Base-by-base conservation (phyloP, 2,329 filamentous ascomycete genomes). In the Gaeumannomyces tritici region DNA sequence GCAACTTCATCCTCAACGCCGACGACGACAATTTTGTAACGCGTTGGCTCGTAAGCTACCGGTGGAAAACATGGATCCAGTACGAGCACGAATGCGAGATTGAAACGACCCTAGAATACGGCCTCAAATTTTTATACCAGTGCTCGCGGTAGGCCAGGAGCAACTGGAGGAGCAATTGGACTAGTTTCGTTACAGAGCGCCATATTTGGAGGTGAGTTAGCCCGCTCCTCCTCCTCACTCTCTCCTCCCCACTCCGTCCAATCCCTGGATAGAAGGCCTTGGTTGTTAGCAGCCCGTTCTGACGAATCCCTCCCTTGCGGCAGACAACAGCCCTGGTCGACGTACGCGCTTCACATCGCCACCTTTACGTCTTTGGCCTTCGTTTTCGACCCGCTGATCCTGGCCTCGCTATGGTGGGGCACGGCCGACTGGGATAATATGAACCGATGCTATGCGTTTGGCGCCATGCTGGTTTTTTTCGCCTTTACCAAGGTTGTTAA, bases 1-100 rank as follows among this genome's bases (percentile, higher is more conserved):
- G 89, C 59, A 87, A 89, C 69, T 96, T 89, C 76, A 93, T 93
- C 70, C 83, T 98, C 65, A 97, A 97, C 72, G 92, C 93, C 29
- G 93, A 98, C 75, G 93, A 98, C 74, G 93, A 98, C 80, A 98
- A 98, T 77, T 98, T 97, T 77, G 91, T 98, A 69, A 97, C 93
- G 8, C 88, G 93, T 63, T 98, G 93, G 93, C 83, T 98, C 70
- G 93, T 97, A 68, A 90, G 87, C 66, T 89, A 96, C 77, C 84
- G 88, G 68, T 96, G 91, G 90, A 91, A 96, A 77, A 97, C 93
- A 26, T 93, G 90, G 81, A 90, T 97, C 74, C 93, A 98, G 77
- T 96, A 96, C 77, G 89, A 96, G 73, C 85, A 83, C 59, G 91
- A 96, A 72, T 96, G 91, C 70, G 90, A 96, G 75, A 89, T 98